phyloP scores from a whole-genome alignment of 2,329 filamentous ascomycete genomes.

The Penicillium sp. region DNA sequence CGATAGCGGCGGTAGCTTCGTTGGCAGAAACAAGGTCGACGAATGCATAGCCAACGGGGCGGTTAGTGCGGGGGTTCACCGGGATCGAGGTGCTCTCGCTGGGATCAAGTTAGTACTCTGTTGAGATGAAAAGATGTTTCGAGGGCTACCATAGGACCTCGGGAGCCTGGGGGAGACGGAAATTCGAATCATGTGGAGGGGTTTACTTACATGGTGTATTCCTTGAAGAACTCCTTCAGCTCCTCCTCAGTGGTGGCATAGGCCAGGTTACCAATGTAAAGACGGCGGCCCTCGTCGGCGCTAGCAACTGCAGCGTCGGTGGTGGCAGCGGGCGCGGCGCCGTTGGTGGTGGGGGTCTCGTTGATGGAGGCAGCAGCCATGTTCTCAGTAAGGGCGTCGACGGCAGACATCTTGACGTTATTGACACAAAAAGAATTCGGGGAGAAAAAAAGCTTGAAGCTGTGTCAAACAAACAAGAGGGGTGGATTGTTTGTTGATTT shows the following conservation, averaged over 20 bases:
- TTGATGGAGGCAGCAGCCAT: conserved; percentile 66
- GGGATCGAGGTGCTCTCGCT: conserved; percentile 99
- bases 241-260: conserved; percentile 99
- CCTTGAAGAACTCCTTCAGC: conserved; percentile 99
- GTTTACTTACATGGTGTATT: conserved; percentile 90
- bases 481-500: conserved; percentile 35
- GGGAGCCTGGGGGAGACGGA: background rate
- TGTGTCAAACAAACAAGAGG: conserved; percentile 66
- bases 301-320: conserved; percentile 91
- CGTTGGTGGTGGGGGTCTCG: conserved; percentile 64
- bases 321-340: conserved; percentile 61
- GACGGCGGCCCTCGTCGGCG: conserved; percentile 96
- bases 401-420: conserved; percentile 71
- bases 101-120: conserved; percentile 24
- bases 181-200: background rate
- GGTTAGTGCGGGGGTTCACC: conserved; percentile 98
- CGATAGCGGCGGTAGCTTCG: conserved; percentile 93
- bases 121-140: background rate
- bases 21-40: conserved; percentile 93
- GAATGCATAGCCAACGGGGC: conserved; percentile 97
- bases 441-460: conserved; percentile 15
- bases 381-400: conserved; percentile 68
- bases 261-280: conserved; percentile 99
- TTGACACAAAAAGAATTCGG: conserved; percentile 34
- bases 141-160: background rate